Evolutionary conservation across 805 yeast genomes (phyloP), one percentile per base, ranked within the genome.

Genomic region (Starmera caribaea): DNA sequence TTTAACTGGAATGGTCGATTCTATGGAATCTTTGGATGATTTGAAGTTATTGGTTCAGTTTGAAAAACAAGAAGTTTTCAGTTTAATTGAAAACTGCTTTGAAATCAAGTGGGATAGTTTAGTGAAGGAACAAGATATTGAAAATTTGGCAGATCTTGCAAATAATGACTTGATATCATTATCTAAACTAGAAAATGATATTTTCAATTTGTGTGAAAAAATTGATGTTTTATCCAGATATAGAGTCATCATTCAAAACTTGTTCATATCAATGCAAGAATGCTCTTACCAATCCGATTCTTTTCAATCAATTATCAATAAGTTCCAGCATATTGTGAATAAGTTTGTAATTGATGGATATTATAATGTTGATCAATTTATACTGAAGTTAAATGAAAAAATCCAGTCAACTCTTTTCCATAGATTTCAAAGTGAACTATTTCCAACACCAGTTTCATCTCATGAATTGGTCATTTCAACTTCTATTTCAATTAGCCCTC

Each of bases 21-120:
- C 51, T 0, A 48, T 67, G n/a, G 64, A 56, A 0, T 50, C 57
- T 6, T 62, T 74, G 0, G 61, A 62, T 5, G 71, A 68, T 14
- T 59, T 68, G 13, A 66, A 63, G 1, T 52, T 68, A 24, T 50
- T 81, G 27, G 40, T 80, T 2, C 56, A 55, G 2, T 47, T 46
- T 2, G 66, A 66, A 28, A 61, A 63, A 17, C 41, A 48, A 2
- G 39, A 49, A 0, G 51, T 79, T 3, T 55, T 65, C 36, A 39
- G 40, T 0, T 41, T 59, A 0, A 45, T 81, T 2, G 43, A 47
- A 3, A 42, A 50, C 0, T 63, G 79, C 4, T 31, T 63, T 4
- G 46, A 50, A 3, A 55, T 72, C 2, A 62, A 64, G 8, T 84
- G 94, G 94, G 68, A 61, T 1, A 60, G 66, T 11, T 50, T 81